phyloP scores from a whole-genome alignment of 2,329 filamentous ascomycete genomes.

The Fusarium sp. region DNA sequence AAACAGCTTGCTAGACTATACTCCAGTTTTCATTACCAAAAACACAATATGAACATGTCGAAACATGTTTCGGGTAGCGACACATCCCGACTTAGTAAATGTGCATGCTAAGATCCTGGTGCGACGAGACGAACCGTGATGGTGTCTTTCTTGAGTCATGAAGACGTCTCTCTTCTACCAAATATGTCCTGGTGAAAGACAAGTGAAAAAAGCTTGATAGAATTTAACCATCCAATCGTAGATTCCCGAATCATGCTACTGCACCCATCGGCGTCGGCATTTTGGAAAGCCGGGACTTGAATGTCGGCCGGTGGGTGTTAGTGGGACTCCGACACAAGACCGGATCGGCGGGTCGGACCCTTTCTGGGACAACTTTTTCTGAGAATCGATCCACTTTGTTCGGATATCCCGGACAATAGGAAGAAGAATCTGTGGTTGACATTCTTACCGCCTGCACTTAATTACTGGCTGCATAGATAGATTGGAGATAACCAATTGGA shows the following conservation, averaged over 20 bases:
- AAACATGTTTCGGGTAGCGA: constrained; percentile 33
- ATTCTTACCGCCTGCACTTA: constrained; percentile 1
- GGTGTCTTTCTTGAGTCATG: constrained; percentile 14
- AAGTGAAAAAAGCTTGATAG: not conserved
- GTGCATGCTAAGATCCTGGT: not conserved
- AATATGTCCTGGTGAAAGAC: not conserved
- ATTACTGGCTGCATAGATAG: not conserved
- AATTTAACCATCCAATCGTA: constrained; percentile 1
- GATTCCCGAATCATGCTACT: constrained; percentile 2
- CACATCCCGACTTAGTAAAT: constrained; percentile 2
- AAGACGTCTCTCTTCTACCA: not conserved
- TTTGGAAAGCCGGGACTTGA: constrained; percentile 9
- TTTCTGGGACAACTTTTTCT: constrained; percentile 10
- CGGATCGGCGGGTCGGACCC: constrained; percentile 31
- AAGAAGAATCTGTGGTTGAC: not conserved
- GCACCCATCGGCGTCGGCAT: constrained; percentile 17
- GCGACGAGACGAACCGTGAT: constrained; percentile 10
- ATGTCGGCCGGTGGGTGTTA: constrained; percentile 22
- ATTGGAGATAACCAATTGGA: constrained; percentile 6
- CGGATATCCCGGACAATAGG: constrained; percentile 29
- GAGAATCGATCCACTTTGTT: constrained; percentile 32
- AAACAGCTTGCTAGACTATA: not conserved
- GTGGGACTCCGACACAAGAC: constrained; percentile 30
- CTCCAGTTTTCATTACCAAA: not conserved
- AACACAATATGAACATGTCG: not conserved